Evolutionary conservation across 306 rosid species (phyloP), one percentile per base, ranked within the genome.

Genomic region (Alnus glutinosa): DNA sequence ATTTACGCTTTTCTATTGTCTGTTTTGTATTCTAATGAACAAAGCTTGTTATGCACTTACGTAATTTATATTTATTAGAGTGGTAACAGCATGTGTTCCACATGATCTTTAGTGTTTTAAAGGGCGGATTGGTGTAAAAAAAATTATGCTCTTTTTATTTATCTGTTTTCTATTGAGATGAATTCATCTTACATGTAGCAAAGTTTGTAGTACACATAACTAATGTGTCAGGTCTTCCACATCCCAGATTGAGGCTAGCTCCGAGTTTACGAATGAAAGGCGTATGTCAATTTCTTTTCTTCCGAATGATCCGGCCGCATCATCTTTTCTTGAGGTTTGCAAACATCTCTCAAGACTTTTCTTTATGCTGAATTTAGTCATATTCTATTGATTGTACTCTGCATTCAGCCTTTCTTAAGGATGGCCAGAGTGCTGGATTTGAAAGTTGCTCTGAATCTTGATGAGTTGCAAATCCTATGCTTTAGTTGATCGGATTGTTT

Each of bases 281-380:
- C 98, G 98, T 54, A 79, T 42, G 73, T 84, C 93, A 48, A 75
- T 88, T 76, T 89, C 96, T 73, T 89, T 86, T 86, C 85, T 88
- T 49, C 97, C 97, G 7, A 95, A 86, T 83, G 94, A 91, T 73
- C 83, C 85, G 55, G 94, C 87, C 32, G 90, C 82, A 64, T 42
- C 81, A 55, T 87, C 87, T 55, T 95, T 92, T 84, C 94, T 92
- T 52, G 91, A 92, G 98, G 98, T 92, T 80, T 74, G 87, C 28
- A 3, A 68, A 44, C 9, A 48, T 37, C 64, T 37, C 61, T 50
- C 69, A 70, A 70, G 32, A 54, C 76, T 55, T 39, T 19, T 39
- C 63, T 76, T 57, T 61, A 2, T 67, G 52, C n/a, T 66, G 66
- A 81, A 57, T 70, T 79, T 36, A 78, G 57, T 57, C 67, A 58